Percentiles rank a stretch among this genome's conserved stretches.
Evolutionary conservation across 805 yeast genomes (phyloP).

Genomic region (Wickerhamiella azyma): DNA sequence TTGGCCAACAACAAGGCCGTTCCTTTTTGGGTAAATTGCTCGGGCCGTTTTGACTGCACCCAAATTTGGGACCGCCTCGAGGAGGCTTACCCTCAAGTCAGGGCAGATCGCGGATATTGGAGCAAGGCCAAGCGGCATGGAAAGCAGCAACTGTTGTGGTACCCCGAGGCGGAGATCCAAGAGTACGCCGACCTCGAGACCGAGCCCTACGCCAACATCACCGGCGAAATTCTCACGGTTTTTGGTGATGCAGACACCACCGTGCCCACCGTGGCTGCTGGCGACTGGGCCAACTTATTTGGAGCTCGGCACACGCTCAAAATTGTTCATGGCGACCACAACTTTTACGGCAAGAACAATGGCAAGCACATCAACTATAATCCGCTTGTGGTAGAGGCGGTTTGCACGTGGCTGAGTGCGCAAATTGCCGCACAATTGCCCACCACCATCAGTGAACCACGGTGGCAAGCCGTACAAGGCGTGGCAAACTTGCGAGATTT

Average conservation of each 20-base stretch:
- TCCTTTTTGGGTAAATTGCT: conserved; percentile 56
- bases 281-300: conserved; percentile 43
- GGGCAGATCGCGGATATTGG: conserved; percentile 20
- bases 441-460: conserved; percentile 36
- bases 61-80: conserved; percentile 3
- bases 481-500: conserved; percentile 62
- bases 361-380: conserved; percentile 41
- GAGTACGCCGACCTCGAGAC: conserved; percentile 25
- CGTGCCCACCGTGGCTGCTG: conserved; percentile 54
- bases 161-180: conserved; percentile 32
- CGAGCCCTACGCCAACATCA: conserved; percentile 13
- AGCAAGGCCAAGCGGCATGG: conserved; percentile 37
- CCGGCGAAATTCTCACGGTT: conserved; percentile 47
- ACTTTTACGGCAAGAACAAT: conserved; percentile 37
- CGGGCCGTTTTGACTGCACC: conserved; percentile 42
- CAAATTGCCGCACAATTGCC: conserved; percentile 35
- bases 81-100: neutral
- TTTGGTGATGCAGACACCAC: conserved; percentile 59
- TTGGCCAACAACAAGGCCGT: conserved; percentile 27
- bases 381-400: conserved; percentile 34
- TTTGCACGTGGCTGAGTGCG: conserved; percentile 36
- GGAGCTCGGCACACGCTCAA: conserved; percentile 43
- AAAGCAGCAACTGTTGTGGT: conserved; percentile 27
- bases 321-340: conserved; percentile 66
- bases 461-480: conserved; percentile 57